Base-by-base conservation (phyloP, 129 eudicot species). In the Artemisia annua region DNA sequence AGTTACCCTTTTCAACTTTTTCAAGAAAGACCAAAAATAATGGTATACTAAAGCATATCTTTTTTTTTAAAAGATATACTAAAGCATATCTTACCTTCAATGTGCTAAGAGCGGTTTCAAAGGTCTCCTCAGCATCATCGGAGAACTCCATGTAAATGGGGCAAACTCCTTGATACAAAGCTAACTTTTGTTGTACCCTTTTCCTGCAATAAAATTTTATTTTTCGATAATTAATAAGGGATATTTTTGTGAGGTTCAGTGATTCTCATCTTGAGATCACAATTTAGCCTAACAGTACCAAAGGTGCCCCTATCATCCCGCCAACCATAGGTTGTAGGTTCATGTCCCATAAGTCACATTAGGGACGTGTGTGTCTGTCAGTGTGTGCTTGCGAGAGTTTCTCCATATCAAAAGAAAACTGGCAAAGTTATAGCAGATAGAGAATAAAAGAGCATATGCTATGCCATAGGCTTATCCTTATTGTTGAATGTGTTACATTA, bases 151-250 rank as follows among this genome's bases (percentile, higher is more conserved):
- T 80, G 84, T 90, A 77, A 76, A 93, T 87, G 69, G 97, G 97
- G 82, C 96, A 86, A 54, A 93, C 98, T 19, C 98, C 98, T 75
- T 93, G 97, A 79, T 93, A 93, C 71, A 90, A 78, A 58, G 98
- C 98, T 82, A 93, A 63, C 71, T 95, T 85, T 76, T 93, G 96
- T 72, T 90, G 97, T 44, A 90, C 85, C 24, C 89, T 86, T 84
- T 93, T 93, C 49, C 98, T 93, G 92, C 75, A 86, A n/a, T 12
- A 65, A 69, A 76, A 63, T 0, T 24, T 22, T 6, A 19, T 80
- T 15, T 50, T 18, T 62, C 13, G 49, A 69, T 57, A 48, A 72
- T 63, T 12, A 63, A 16, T 35, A 16, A 30, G 12, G 12, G 20
- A 61, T 13, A 43, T 46, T 39, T 39, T 39, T 39, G 46, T 39